These are phyloP conservation scores for Canavalia ensiformis DNA, from an alignment of 306 rosid species.

Conservation along the genomic window DNA sequence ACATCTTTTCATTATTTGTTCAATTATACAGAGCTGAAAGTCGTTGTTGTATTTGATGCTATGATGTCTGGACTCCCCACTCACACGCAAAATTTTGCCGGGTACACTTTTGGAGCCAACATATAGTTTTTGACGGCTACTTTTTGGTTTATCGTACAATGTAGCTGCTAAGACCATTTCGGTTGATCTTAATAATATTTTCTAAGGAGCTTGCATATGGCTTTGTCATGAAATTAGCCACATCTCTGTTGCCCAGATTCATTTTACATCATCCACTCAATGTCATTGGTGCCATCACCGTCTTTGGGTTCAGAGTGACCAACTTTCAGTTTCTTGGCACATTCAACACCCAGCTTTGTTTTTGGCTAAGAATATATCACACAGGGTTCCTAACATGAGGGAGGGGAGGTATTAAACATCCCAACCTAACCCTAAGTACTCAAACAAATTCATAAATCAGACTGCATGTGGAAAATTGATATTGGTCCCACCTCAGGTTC, in stretches of 20 bases:
- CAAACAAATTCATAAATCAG: background rate
- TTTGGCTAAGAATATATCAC: background rate
- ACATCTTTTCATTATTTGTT: constrained; percentile 34
- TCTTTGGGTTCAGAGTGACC: background rate
- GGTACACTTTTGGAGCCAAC: constrained; percentile 63
- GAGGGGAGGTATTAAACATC: constrained; percentile 6
- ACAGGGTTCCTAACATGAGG: background rate
- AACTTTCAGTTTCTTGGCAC: background rate
- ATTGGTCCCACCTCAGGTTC: background rate
- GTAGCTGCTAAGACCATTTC: constrained; percentile 23
- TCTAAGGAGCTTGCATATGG: constrained; percentile 10
- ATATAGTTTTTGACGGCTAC: constrained; percentile 15
- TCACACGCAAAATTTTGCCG: constrained; percentile 75
- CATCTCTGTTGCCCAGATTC: background rate
- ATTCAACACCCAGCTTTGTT: background rate
- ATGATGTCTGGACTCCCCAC: constrained; percentile 92
- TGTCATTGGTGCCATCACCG: background rate
- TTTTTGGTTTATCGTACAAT: constrained; percentile 25
- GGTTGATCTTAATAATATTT: constrained; percentile 4
- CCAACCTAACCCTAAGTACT: background rate
- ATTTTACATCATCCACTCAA: background rate
- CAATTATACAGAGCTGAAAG: constrained; percentile 79
- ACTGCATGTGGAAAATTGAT: background rate
- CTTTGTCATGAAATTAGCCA: background rate
- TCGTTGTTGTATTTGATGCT: constrained; percentile 93